A percentile compares a stretch with the other conserved stretches of the same genome.
These are phyloP conservation scores for Pythium volutum DNA, from an alignment of 352 stramenopile species.

Conservation along the genomic window DNA sequence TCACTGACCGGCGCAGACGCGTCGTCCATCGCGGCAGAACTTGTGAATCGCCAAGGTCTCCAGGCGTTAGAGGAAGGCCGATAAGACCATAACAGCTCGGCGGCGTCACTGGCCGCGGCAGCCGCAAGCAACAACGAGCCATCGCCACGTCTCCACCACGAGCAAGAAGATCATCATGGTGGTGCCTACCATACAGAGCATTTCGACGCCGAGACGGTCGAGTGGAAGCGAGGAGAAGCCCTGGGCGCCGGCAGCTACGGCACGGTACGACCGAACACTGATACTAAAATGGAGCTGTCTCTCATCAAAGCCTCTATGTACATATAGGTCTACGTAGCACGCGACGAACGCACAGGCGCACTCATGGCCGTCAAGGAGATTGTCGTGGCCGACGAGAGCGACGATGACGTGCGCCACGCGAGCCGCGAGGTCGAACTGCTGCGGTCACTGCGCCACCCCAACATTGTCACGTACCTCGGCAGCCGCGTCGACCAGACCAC, in stretches of 20 bases:
- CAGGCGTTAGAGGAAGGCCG: constrained; percentile 15
- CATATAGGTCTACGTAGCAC: constrained; percentile 74
- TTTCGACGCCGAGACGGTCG: constrained; percentile 49
- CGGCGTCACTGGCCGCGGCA: constrained; percentile 5
- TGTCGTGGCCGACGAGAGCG: constrained; percentile 24
- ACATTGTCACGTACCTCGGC: constrained; percentile 90
- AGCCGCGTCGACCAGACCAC: constrained; percentile 56
- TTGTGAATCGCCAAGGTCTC: not conserved
- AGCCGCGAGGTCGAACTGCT: constrained; percentile 82
- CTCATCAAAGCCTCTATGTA: not conserved
- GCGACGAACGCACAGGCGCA: constrained; percentile 80
- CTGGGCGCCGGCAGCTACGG: constrained; percentile 68
- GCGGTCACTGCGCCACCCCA: constrained; percentile 77
- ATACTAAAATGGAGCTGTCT: not conserved
- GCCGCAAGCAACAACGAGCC: constrained; percentile 15
- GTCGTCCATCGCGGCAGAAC: not conserved
- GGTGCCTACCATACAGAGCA: constrained; percentile 35
- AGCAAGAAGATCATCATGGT: not conserved
- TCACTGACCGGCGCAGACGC: constrained; percentile 3
- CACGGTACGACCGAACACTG: constrained; percentile 29
- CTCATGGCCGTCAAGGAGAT: constrained; percentile 67
- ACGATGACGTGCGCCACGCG: constrained; percentile 28
- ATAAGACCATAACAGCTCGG: constrained; percentile 22
- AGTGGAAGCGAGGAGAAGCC: constrained; percentile 57
- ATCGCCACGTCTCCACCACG: not conserved